Base-by-base conservation (phyloP, 2,329 filamentous ascomycete genomes). In the Alternaria consortialis region DNA sequence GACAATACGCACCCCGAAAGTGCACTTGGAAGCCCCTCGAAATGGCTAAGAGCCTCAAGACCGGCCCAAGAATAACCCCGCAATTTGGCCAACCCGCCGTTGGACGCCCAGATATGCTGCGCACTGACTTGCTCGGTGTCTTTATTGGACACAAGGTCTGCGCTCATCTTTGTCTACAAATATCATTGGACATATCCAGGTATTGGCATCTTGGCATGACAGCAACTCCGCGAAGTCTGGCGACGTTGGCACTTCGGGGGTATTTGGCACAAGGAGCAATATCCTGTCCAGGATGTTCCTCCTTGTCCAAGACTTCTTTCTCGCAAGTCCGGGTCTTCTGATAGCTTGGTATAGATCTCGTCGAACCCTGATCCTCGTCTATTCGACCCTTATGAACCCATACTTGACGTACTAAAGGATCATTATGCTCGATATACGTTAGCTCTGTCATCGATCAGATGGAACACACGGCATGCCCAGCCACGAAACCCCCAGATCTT, bases 41-140 rank as follows among this genome's bases (percentile, higher is more conserved):
- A 37, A 56, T 51, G 36, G 50, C 36, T 39, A 56, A 37, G 44
- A 34, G 23, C 27, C 40, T 36, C 31, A 56, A 34, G 20, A 46
- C 20, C 39, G 40, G 27, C 23, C 64, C 60, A 63, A 68, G 60
- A 40, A 34, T 25, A 51, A 64, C 66, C 64, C 66, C 66, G 64
- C 66, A 68, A 53, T 61, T 25, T 68, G 62, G 56, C 58, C 53
- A 56, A 56, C 46, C 29, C 44, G 37, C 53, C 53, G 29, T 32
- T 23, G 37, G 39, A 40, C 48, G 57, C 39, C 48, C 53, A 57
- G 48, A 40, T 9, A 52, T 17, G 53, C 61, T 61, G 40, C 51
- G 53, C 58, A 53, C 27, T 12, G 7, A n/a, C 23, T 9, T 34
- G 20, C 37, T 23, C 29, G 29, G 23, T 36, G 27, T 32, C 27